These are phyloP conservation scores for Fusarium duplospermum DNA, from an alignment of 2,329 filamentous ascomycete genomes.

Conservation along the genomic window DNA sequence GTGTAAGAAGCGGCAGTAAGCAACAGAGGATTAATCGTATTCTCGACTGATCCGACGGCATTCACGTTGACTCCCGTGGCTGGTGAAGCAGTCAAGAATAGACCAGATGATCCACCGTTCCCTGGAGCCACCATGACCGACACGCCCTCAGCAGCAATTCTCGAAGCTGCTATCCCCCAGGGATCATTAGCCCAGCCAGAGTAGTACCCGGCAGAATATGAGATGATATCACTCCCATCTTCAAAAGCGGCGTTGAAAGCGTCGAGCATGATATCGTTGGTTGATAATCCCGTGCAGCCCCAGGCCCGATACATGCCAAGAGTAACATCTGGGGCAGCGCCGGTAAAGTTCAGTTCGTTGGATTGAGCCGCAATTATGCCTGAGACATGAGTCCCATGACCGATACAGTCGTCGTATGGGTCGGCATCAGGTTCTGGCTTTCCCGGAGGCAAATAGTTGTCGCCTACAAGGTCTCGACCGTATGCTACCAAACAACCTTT, in stretches of 20 bases:
- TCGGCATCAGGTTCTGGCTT: conserved; percentile 55
- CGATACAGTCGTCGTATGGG: conserved; percentile 58
- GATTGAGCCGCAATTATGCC: conserved; percentile 62
- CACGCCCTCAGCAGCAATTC: not conserved
- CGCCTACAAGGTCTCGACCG: conserved; percentile 66
- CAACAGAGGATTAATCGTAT: not conserved
- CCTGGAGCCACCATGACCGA: not conserved
- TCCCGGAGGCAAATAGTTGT: conserved; percentile 42
- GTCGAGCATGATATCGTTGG: conserved; percentile 65
- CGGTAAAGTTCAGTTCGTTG: conserved; percentile 62
- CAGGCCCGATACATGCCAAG: conserved; percentile 60
- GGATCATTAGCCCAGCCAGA: not conserved
- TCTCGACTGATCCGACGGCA: not conserved
- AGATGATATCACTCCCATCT: conserved; percentile 65
- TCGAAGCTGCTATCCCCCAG: not conserved
- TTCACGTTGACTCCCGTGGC: not conserved
- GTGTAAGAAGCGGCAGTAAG: not conserved
- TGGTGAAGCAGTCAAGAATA: not conserved
- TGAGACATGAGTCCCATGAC: conserved; percentile 59
- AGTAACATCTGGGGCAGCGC: conserved; percentile 64
- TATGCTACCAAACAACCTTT: conserved; percentile 64
- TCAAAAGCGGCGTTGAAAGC: conserved; percentile 68
- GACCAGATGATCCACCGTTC: not conserved
- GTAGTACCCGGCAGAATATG: conserved; percentile 57
- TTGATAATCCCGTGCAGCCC: conserved; percentile 1